phyloP scores from a whole-genome alignment of 208 protist genomes.

The Wallacemonas rigidus region DNA sequence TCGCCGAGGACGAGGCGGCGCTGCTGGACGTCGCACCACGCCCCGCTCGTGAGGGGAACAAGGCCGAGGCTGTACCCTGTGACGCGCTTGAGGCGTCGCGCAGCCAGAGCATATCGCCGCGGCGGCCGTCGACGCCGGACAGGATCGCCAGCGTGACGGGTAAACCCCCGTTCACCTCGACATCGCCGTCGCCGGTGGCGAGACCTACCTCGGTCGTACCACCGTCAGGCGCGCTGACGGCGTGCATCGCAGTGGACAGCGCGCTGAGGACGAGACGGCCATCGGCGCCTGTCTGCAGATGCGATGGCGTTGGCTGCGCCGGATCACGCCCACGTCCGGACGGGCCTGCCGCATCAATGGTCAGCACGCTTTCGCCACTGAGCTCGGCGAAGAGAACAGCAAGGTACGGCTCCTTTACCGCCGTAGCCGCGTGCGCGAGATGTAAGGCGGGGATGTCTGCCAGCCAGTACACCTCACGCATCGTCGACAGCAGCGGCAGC shows the following conservation, averaged over 20 bases:
- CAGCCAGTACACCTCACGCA: constrained; percentile 64
- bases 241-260: not conserved
- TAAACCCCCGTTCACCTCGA: not conserved
- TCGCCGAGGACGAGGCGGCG: not conserved
- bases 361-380: constrained; percentile 62
- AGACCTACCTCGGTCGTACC: not conserved
- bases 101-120: constrained; percentile 9
- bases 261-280: not conserved
- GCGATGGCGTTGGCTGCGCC: constrained; percentile 1
- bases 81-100: not conserved
- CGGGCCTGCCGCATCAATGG: constrained; percentile 27
- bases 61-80: not conserved
- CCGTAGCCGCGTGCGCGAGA: constrained; percentile 49
- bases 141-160: constrained; percentile 9
- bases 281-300: not conserved
- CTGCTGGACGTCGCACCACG: not conserved
- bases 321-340: constrained; percentile 23
- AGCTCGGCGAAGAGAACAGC: constrained; percentile 59
- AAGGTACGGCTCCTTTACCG: constrained; percentile 43
- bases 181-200: not conserved
- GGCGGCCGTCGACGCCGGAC: constrained; percentile 7
- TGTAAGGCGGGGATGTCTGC: constrained; percentile 50
- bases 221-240: not conserved
- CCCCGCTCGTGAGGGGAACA: constrained; percentile 8
- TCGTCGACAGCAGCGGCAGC: constrained; percentile 40